Percentiles rank a stretch among this genome's conserved stretches.
Evolutionary conservation across 768 basidiomycete species (phyloP).

Genomic region (Kondoa malvinella): DNA sequence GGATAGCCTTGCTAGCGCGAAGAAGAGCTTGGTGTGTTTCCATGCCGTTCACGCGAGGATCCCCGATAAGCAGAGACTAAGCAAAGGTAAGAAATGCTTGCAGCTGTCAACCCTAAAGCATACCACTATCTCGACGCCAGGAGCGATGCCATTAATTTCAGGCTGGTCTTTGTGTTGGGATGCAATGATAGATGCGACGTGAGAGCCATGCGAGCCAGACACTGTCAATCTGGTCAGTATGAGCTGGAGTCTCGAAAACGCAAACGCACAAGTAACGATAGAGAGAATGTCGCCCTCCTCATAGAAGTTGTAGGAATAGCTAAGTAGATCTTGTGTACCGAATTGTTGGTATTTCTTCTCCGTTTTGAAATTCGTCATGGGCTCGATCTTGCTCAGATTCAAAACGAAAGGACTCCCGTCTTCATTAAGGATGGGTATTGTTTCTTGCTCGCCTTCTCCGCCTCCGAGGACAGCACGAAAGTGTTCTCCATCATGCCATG

Average conservation of each 20-base stretch:
- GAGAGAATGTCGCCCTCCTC: slow-evolving; percentile 14
- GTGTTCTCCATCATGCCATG: slow-evolving; percentile 16
- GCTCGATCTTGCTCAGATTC: slow-evolving; percentile 4
- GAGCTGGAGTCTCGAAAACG: background rate
- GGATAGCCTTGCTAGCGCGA: slow-evolving; percentile 13
- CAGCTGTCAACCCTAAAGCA: too few relatives aligned
- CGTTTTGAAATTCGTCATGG: slow-evolving; percentile 16
- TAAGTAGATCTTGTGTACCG: slow-evolving; percentile 16
- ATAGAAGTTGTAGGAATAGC: slow-evolving; percentile 14
- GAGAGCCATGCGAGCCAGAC: slow-evolving; percentile 14
- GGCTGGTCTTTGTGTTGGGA: slow-evolving; percentile 8
- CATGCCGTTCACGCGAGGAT: slow-evolving; percentile 9
- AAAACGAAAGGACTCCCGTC: background rate
- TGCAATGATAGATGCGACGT: slow-evolving; percentile 16
- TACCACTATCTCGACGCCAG: slow-evolving; percentile 16
- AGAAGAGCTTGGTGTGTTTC: slow-evolving; percentile 18
- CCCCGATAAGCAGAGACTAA: slow-evolving; percentile 19
- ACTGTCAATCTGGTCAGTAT: background rate
- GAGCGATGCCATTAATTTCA: slow-evolving; percentile 18
- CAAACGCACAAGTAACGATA: background rate
- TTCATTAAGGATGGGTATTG: slow-evolving; percentile 1
- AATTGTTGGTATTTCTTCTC: slow-evolving; percentile 15
- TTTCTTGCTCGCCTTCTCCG: slow-evolving; percentile 13
- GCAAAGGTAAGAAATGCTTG: too few relatives aligned
- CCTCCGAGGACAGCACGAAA: slow-evolving; percentile 16